phyloP scores from a whole-genome alignment of 2,329 filamentous ascomycete species.

The Alternaria sp. region DNA sequence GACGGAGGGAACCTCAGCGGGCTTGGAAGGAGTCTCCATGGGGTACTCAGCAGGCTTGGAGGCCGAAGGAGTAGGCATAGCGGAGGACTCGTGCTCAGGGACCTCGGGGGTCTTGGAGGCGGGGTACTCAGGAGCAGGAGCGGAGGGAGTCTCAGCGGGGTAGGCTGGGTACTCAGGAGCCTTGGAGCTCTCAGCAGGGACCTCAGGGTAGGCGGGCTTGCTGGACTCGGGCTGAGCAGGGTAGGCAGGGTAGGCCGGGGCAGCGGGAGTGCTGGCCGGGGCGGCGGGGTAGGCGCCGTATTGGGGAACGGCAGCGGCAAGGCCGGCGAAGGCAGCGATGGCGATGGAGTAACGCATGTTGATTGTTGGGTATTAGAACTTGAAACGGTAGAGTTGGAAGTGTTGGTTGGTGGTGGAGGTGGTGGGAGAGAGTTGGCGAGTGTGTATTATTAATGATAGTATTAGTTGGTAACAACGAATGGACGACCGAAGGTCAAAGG shows the following conservation, averaged over 20 bases:
- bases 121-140: slow-evolving; percentile 5
- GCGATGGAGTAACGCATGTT: slow-evolving; percentile 50
- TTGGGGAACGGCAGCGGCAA: slow-evolving; percentile 40
- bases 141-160: not conserved
- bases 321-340: slow-evolving; percentile 40
- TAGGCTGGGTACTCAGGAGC: slow-evolving; percentile 17
- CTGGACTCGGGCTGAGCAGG: slow-evolving; percentile 5
- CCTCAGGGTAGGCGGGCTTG: slow-evolving; percentile 10
- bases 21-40: slow-evolving; percentile 5
- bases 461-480: slow-evolving; percentile 50
- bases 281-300: slow-evolving; percentile 26
- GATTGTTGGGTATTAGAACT: slow-evolving; percentile 42
- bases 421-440: slow-evolving; percentile 21
- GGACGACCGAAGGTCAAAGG: slow-evolving; percentile 51
- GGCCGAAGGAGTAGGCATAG: not conserved
- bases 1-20: slow-evolving; percentile 4
- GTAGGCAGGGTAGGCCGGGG: slow-evolving; percentile 24
- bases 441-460: slow-evolving; percentile 48
- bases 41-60: slow-evolving; percentile 7
- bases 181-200: not conserved
- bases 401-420: slow-evolving; percentile 12
- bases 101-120: slow-evolving; percentile 14
- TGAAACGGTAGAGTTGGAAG: slow-evolving; percentile 28
- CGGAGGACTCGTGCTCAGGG: slow-evolving; percentile 15
- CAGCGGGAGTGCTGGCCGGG: slow-evolving; percentile 15